Base-by-base conservation (phyloP, 768 basidiomycete species). In the Phallus indusiatus region DNA sequence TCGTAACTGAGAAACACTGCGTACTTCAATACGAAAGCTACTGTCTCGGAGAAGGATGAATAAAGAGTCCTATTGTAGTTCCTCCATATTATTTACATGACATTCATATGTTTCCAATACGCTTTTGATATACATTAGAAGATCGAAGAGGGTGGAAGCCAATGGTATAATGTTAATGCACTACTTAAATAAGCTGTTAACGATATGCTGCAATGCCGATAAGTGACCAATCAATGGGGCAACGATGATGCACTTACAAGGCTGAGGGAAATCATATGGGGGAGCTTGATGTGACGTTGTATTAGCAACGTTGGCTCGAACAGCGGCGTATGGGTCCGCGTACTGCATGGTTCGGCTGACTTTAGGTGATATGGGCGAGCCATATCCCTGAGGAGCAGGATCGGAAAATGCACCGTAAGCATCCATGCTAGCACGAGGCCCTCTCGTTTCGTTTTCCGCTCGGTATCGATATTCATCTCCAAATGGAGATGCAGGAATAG, bases 261-360 rank as follows among this genome's bases (percentile, higher is more conserved):
- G n/a, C n/a, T n/a, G n/a, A n/a, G 46, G 51, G 24, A 58, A 57
- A 47, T 61, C 61, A 51, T 62, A 62, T 5, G 58, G 14, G 16
- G 61, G 58, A 16, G 60, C 52, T 28, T 36, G 60, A 47, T 37
- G 53, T n/a, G 57, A 21, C 6, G 58, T n/a, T 52, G 59, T 36
- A 28, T 35, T 34, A 12, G 70, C 73, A 59, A 88, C 70, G 5
- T 78, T 76, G 8, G 85, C 85, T 17, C 88, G 78, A 36, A 92
- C 88, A 11, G 85, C 86, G 12, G 89, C 87, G 67, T 92, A 93
- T 9, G 90, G 90, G 67, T 93, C 86, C 21, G 90, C 90, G 66
- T 92, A 90, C 69, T 94, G 90, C 92, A 95, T 94, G 56, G 93
- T 94, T 68, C 91, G 74, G 70, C 90, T 93, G 42, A 93, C 75